Conservation (phyloP, 2,329 filamentous ascomycete genomes). For the Cordyceps pruinosa region DNA sequence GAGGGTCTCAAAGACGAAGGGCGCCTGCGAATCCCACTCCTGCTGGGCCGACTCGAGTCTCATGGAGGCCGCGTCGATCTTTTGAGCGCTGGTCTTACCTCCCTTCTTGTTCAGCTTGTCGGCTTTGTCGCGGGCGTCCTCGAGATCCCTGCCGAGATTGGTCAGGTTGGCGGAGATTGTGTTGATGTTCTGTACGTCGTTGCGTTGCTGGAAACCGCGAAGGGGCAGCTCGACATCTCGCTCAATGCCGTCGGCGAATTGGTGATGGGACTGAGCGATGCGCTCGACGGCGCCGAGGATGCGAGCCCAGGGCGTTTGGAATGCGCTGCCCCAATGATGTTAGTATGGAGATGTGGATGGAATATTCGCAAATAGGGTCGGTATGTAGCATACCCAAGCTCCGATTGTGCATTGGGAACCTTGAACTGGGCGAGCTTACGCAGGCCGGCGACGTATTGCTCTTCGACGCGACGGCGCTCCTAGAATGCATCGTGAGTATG, state of each 20-base stretch:
- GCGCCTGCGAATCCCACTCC: conserved; percentile 91
- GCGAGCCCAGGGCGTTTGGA: conserved; percentile 83
- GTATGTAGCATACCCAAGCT: conserved; percentile 70
- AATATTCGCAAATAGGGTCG: background rate
- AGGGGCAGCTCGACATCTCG: conserved; percentile 81
- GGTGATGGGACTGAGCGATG: conserved; percentile 76
- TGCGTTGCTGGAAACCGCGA: conserved; percentile 64
- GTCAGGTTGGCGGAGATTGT: conserved; percentile 76
- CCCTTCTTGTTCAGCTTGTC: conserved; percentile 79
- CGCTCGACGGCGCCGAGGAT: conserved; percentile 73
- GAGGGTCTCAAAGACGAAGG: conserved; percentile 88
- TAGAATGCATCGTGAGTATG: conserved; percentile 30
- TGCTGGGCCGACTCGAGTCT: conserved; percentile 71
- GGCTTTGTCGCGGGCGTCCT: conserved; percentile 75
- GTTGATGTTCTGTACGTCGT: conserved; percentile 73
- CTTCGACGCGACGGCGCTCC: conserved; percentile 90
- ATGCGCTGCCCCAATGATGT: conserved; percentile 54
- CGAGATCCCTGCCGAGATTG: conserved; percentile 76
- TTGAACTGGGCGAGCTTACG: conserved; percentile 72
- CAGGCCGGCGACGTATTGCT: conserved; percentile 76
- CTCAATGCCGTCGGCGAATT: conserved; percentile 75
- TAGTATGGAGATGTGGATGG: background rate
- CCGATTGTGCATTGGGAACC: conserved; percentile 66
- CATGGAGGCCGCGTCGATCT: conserved; percentile 66
- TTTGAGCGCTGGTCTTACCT: conserved; percentile 65